Evolutionary conservation across 768 basidiomycete species (phyloP).

Genomic region (Solioccasus polychromus): DNA sequence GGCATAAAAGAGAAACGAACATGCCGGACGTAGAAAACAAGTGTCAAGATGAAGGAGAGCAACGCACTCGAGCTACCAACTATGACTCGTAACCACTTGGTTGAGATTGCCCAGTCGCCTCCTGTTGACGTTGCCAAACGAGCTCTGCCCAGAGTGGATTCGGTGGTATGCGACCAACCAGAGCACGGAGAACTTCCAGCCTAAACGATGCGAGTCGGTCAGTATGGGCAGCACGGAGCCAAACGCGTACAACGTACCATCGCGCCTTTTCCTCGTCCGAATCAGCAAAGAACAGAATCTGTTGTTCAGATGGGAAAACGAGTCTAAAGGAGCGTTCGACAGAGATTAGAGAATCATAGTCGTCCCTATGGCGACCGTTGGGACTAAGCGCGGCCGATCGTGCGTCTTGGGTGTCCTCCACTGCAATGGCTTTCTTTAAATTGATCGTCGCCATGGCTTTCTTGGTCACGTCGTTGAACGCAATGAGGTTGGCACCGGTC

Average conservation of each 20-base stretch:
- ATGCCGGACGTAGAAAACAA: conserved; percentile 3
- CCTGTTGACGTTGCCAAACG: conserved; percentile 76
- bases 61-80: not conserved
- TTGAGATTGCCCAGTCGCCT: conserved; percentile 26
- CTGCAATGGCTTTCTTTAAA: conserved; percentile 73
- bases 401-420: conserved; percentile 73
- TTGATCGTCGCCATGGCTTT: conserved; percentile 89
- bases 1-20: conserved; percentile 4
- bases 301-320: conserved; percentile 70
- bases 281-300: conserved; percentile 90
- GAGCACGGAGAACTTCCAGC: conserved; percentile 79
- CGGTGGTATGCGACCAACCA: conserved; percentile 87
- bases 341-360: conserved; percentile 62
- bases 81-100: not conserved
- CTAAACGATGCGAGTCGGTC: conserved; percentile 38
- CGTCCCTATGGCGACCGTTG: conserved; percentile 43
- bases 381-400: conserved; percentile 47
- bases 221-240: not conserved
- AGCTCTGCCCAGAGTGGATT: conserved; percentile 94
- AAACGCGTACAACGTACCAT: conserved; percentile 56
- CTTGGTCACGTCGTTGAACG: conserved; percentile 92
- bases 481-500: conserved; percentile 81
- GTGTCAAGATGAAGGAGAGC: not conserved
- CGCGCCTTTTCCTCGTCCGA: conserved; percentile 80
- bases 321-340: conserved; percentile 86